Evolutionary conservation across 371 early-diverging fungal species (phyloP).

Genomic region (Rhizopus stolonifer): DNA sequence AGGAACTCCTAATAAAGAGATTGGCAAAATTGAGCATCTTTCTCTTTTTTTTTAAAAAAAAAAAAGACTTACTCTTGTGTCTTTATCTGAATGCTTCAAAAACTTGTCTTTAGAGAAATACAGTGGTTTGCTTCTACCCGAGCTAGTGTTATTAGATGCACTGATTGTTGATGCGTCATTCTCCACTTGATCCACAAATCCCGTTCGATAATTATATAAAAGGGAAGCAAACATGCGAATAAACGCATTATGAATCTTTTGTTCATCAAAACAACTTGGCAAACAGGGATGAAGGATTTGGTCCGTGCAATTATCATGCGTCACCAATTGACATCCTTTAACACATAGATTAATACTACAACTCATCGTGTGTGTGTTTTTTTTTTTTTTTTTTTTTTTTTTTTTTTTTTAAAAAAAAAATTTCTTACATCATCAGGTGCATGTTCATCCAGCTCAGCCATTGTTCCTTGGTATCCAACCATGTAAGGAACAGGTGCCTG

Average conservation of each 20-base stretch:
- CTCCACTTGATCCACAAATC: constrained; percentile 41
- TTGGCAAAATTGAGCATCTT: too few relatives aligned
- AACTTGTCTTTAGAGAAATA: constrained; percentile 64
- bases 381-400: not conserved
- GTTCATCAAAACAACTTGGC: constrained; percentile 69
- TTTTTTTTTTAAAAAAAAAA: not conserved
- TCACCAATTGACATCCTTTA: constrained; percentile 54
- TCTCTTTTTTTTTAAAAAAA: not conserved
- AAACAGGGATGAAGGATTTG: constrained; percentile 59
- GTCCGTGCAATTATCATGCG: constrained; percentile 58
- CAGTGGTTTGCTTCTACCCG: constrained; percentile 17
- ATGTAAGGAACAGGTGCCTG: constrained; percentile 86
- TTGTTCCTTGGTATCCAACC: constrained; percentile 66
- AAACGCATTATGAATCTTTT: constrained; percentile 67
- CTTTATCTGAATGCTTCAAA: constrained; percentile 65
- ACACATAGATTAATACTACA: not conserved
- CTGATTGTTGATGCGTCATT: constrained; percentile 14
- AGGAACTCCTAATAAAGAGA: constrained; percentile 51
- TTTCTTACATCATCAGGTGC: constrained; percentile 61
- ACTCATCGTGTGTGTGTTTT: constrained; percentile 1
- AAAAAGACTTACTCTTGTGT: constrained; percentile 53
- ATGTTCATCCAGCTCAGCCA: constrained; percentile 59
- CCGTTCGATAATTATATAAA: constrained; percentile 68
- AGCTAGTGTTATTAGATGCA: constrained; percentile 15
- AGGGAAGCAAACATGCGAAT: constrained; percentile 78